phyloP scores from a whole-genome alignment of 1,284 basidiomycete species.

The Cryptococcus hybrid region DNA sequence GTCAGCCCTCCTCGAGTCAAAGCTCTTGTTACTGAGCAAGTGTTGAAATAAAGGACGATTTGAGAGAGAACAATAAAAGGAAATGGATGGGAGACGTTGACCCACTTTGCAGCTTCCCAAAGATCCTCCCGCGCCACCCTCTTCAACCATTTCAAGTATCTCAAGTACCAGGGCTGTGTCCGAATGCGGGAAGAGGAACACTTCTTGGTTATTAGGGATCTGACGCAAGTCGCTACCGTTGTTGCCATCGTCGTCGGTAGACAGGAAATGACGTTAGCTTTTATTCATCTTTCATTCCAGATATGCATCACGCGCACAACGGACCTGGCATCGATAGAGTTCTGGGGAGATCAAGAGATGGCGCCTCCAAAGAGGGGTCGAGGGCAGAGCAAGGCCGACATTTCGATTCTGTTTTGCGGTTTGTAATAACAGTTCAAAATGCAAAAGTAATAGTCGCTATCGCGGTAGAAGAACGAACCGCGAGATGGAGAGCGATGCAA shows the following conservation, averaged over 20 bases:
- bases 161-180: slow-evolving; percentile 81
- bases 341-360: slow-evolving; percentile 61
- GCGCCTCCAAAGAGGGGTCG: slow-evolving; percentile 63
- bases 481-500: too few species aligned
- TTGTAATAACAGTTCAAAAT: too few species aligned
- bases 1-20: background rate
- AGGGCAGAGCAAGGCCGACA: too few species aligned
- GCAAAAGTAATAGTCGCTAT: too few species aligned
- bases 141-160: slow-evolving; percentile 70
- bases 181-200: slow-evolving; percentile 71
- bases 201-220: slow-evolving; percentile 96
- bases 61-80: too few species aligned
- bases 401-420: too few species aligned
- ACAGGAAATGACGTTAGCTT: background rate
- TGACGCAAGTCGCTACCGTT: slow-evolving; percentile 74
- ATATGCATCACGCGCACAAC: background rate
- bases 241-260: background rate
- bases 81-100: background rate
- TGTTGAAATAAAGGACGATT: background rate
- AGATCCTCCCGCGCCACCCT: slow-evolving; percentile 51
- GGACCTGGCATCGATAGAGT: slow-evolving; percentile 82
- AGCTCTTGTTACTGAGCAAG: background rate
- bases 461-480: too few species aligned
- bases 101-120: slow-evolving; percentile 67
- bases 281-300: too few species aligned